These are phyloP conservation scores for Neofusicoccum laricinum DNA, from an alignment of 2,329 filamentous ascomycete genomes.

Conservation along the genomic window DNA sequence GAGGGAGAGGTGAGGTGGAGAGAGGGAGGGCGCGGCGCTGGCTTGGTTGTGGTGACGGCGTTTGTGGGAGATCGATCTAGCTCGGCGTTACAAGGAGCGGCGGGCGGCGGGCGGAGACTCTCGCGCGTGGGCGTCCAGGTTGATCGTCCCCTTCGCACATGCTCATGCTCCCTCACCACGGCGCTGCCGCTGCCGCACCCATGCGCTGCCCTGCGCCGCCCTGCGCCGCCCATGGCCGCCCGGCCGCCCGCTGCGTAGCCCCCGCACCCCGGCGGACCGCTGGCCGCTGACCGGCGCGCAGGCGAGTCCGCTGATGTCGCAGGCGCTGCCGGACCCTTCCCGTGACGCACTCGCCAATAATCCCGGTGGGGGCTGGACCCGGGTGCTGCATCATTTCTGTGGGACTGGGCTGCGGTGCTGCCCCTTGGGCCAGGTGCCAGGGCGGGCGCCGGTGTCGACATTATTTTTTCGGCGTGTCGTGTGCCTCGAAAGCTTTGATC, in stretches of 20 bases:
- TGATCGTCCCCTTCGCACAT: conserved; percentile 12
- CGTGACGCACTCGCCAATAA: background rate
- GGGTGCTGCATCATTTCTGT: conserved; percentile 9
- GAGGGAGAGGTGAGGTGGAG: conserved; percentile 11
- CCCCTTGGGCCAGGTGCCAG: background rate
- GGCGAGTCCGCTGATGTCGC: background rate
- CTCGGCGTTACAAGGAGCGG: conserved; percentile 14
- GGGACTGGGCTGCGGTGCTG: background rate
- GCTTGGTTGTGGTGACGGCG: conserved; percentile 9
- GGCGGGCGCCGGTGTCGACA: background rate
- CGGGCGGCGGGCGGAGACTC: conserved; percentile 3
- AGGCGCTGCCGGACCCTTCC: background rate
- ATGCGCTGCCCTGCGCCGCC: no score
- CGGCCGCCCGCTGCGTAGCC: background rate
- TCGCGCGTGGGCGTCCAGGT: background rate
- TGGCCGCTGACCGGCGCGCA: background rate
- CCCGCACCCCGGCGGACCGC: background rate
- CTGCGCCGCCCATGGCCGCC: background rate
- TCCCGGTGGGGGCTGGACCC: background rate
- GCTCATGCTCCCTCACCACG: background rate
- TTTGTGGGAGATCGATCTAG: conserved; percentile 13
- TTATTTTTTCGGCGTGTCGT: conserved; percentile 7
- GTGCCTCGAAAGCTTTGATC: conserved; percentile 11
- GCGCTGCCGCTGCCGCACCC: no score
- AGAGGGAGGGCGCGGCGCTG: background rate